phyloP scores from a whole-genome alignment of 179 eudicot species.

The Carnegiea gigantea region DNA sequence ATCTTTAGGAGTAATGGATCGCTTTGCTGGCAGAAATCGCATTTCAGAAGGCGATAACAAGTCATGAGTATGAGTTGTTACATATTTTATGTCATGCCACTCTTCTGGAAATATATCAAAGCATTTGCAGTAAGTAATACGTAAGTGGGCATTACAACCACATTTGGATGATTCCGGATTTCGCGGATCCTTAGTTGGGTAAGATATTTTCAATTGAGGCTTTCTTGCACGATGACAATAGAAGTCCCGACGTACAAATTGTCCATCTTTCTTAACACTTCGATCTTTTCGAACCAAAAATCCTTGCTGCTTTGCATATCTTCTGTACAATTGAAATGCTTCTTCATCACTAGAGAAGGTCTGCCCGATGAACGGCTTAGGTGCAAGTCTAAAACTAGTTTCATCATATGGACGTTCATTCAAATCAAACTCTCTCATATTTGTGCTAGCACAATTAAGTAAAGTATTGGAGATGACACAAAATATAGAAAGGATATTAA shows the following conservation, averaged over 20 bases:
- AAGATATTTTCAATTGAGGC: not conserved
- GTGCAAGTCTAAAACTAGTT: not conserved
- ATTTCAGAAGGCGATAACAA: constrained; percentile 4
- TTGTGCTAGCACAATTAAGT: too few relatives aligned
- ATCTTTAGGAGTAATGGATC: not conserved
- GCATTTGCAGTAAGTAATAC: not conserved
- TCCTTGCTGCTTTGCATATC: not conserved
- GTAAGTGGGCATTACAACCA: constrained; percentile 7
- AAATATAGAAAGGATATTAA: too few relatives aligned
- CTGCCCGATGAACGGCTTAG: not conserved
- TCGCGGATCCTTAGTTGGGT: not conserved
- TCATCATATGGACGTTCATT: too few relatives aligned
- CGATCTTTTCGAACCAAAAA: constrained; percentile 1
- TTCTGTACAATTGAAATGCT: not conserved
- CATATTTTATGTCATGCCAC: constrained; percentile 4
- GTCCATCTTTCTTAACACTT: not conserved
- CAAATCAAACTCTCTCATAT: too few relatives aligned
- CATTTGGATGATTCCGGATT: not conserved
- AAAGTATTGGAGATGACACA: too few relatives aligned
- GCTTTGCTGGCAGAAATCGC: constrained; percentile 10
- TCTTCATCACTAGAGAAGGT: constrained; percentile 1
- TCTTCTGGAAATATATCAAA: constrained; percentile 1
- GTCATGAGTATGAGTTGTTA: constrained; percentile 9
- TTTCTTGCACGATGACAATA: not conserved
- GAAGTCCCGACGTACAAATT: not conserved